Base-by-base conservation (phyloP, 1,284 basidiomycete species). In the Microbotryum saponariae region DNA sequence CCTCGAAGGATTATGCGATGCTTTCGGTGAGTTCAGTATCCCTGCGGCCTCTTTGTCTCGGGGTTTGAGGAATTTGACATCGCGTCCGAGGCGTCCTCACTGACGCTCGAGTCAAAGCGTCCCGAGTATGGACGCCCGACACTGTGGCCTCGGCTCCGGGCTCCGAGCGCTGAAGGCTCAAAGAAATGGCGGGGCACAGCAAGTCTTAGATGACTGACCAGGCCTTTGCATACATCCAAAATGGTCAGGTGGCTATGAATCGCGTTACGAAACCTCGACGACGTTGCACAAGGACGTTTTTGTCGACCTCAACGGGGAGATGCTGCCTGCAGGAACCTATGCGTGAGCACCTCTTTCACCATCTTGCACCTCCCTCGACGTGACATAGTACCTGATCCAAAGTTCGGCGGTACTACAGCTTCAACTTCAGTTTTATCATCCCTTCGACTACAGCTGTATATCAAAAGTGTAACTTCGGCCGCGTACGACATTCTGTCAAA, bases 341-440 rank as follows among this genome's bases (percentile, higher is more conserved):
- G 60, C 60, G 62, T 66, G 29, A 45, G 63, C 58, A n/a, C 12
- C 37, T 42, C 20, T 50, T 21, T 6, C 21, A 50, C 21, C 10
- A 50, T 29, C 23, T 50, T 21, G 12, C 20, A 0, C 20, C 14
- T 50, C 48, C 12, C 16, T 50, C 12, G 16, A 23, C 16, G 10
- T 14, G 37, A 2, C 21, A 23, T n/a, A 6, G 23, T 14, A 1
- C 14, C 25, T 25, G 27, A 29, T 42, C 5, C 16, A 42, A 18
- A 42, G 4, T 42, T 42, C 4, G 37, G 37, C 12, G 21, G 12
- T 27, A 9, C 16, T 7, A 2, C 51, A 66, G 65, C 29, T 67
- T 69, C 61, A 64, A 62, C 53, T 69, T 67, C 44, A 16, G 52
- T 6, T 67, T 67, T 60, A 65, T 65, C 58, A 42, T 69, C 1